A percentile compares a stretch with the other conserved stretches of the same genome.
Evolutionary conservation across 2,329 filamentous ascomycete genomes (phyloP).

Genomic region (Cladobotryum protrusum): DNA sequence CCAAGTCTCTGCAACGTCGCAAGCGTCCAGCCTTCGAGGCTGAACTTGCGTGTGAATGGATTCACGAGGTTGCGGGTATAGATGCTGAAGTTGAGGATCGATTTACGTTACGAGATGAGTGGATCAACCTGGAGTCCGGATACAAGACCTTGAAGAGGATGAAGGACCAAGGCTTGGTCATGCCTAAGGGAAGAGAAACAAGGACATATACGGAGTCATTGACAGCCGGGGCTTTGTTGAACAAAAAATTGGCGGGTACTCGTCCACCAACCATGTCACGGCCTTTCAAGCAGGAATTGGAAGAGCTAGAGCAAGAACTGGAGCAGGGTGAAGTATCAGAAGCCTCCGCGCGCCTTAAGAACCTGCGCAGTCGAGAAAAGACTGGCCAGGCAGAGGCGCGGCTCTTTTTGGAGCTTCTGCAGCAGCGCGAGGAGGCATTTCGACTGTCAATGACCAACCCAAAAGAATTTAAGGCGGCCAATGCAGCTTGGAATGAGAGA

Average conservation of each 20-base stretch:
- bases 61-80: slow-evolving; percentile 50
- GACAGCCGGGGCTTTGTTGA: slow-evolving; percentile 18
- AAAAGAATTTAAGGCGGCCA: slow-evolving; percentile 21
- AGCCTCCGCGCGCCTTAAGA: slow-evolving; percentile 18
- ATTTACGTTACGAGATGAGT: slow-evolving; percentile 36
- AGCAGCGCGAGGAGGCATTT: slow-evolving; percentile 24
- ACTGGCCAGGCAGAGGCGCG: slow-evolving; percentile 16
- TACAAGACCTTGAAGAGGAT: slow-evolving; percentile 39
- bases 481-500: slow-evolving; percentile 29
- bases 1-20: slow-evolving; percentile 51
- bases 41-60: slow-evolving; percentile 54
- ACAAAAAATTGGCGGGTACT: slow-evolving; percentile 24
- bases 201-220: slow-evolving; percentile 19
- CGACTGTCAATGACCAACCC: slow-evolving; percentile 16
- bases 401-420: slow-evolving; percentile 27
- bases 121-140: slow-evolving; percentile 42
- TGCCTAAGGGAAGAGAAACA: slow-evolving; percentile 41
- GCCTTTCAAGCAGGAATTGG: slow-evolving; percentile 36
- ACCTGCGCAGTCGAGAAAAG: slow-evolving; percentile 24
- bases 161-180: slow-evolving; percentile 33
- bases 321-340: slow-evolving; percentile 4
- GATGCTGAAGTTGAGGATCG: slow-evolving; percentile 26
- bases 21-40: slow-evolving; percentile 51
- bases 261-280: slow-evolving; percentile 28
- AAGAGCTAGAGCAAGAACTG: slow-evolving; percentile 29